A percentile compares a stretch with the other conserved stretches of the same genome.
Conservation (phyloP, 2,329 filamentous ascomycete species). For the Colletotrichum cereale region DNA sequence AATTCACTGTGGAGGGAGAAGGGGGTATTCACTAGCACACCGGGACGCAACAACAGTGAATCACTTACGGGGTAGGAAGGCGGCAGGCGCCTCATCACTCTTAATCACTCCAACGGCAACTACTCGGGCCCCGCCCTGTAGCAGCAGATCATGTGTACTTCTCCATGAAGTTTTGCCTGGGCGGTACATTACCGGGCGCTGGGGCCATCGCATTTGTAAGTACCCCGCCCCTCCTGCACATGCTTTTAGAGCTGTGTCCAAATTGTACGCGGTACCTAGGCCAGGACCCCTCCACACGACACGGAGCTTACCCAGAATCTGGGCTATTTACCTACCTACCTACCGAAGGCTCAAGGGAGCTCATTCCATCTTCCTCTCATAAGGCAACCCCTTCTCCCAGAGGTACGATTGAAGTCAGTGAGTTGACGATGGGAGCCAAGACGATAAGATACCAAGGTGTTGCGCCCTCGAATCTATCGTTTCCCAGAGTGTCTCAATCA, state of each 20-base stretch:
- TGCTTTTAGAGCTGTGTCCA: conserved; percentile 31
- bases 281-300: conserved; percentile 25
- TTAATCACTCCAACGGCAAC: conserved; percentile 31
- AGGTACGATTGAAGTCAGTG: conserved; percentile 5
- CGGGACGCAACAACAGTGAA: not conserved
- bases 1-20: not conserved
- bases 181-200: conserved; percentile 19
- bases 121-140: conserved; percentile 15
- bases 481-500: conserved; percentile 12
- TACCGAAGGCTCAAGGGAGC: not conserved
- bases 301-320: conserved; percentile 30
- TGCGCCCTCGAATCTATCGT: conserved; percentile 5
- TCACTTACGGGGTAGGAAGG: conserved; percentile 25
- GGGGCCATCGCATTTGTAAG: conserved; percentile 21
- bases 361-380: not conserved
- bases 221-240: conserved; percentile 37
- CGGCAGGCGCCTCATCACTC: conserved; percentile 14
- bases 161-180: not conserved
- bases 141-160: conserved; percentile 15
- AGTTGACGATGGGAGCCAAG: not conserved
- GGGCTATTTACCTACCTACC: not conserved
- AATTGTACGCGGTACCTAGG: conserved; percentile 23
- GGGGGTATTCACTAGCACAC: conserved; percentile 10
- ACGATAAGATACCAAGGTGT: conserved; percentile 6
- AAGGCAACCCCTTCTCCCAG: not conserved